Evolutionary conservation across 2,329 filamentous ascomycete genomes (phyloP), one percentile per base, ranked within the genome.

Genomic region (Neopestalotiopsis clavispora): DNA sequence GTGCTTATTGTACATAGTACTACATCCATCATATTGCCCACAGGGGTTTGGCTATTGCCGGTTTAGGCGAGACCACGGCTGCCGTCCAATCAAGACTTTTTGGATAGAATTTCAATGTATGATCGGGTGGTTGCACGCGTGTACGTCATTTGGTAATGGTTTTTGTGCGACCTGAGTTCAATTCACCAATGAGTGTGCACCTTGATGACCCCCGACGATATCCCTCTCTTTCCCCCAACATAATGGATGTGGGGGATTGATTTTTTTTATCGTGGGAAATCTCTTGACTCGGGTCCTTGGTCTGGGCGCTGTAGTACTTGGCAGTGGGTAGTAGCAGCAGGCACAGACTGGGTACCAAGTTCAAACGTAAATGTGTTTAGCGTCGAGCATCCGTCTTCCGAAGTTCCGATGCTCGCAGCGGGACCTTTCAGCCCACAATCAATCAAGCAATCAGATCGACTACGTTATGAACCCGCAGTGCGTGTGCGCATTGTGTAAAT

Each of bases 361-460:
- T 10, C 42, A 28, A 28, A 28, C 23, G 42, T 5, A 4, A 38
- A 1, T 52, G 45, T 52, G 12, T 23, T 52, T 52, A 52, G 45
- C 45, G 45, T 23, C 1, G n/a, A 23, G 45, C 45, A 52, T 65
- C 62, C 62, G 62, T 30, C 68, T 65, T 71, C 72, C 70, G 72
- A 74, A 69, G 40, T 74, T 74, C 74, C 73, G 74, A 72, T 34
- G 71, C 64, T 68, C 70, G 69, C 62, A 57, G 20, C 56, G 68
- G 65, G 34, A 28, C 14, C 34, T 67, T 17, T 60, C 12, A 57
- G 40, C 52, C 58, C 61, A 20, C 23, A 23, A 28, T 5, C 34
- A 12, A 28, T 13, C 30, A 40, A 49, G n/a, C 62, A 4, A 73
- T 72, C 17, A 20, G 28, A 34, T 40, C 14, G 23, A 34, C 45